These are phyloP conservation scores for Micromonas commoda DNA, from an alignment of 139 green algal genomes.

Conservation along the genomic window DNA sequence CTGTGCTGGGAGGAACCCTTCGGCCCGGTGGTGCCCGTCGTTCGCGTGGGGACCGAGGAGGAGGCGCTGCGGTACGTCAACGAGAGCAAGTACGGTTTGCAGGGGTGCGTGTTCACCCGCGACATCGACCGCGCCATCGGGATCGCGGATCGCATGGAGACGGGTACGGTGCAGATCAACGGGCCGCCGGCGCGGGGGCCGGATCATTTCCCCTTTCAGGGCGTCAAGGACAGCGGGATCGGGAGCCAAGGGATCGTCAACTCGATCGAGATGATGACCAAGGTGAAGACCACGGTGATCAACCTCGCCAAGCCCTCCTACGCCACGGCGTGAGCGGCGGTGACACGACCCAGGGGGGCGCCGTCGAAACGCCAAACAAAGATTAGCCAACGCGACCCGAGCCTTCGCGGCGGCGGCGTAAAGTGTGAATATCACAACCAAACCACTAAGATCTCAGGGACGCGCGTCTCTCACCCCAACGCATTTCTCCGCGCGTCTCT, in stretches of 20 bases:
- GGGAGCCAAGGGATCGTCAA: slow-evolving; percentile 83
- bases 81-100: slow-evolving; percentile 66
- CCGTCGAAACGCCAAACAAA: too few species aligned
- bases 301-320: slow-evolving; percentile 63
- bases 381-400: too few species aligned
- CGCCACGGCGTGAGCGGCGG: too few species aligned
- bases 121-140: slow-evolving; percentile 81
- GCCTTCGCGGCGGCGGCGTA: too few species aligned
- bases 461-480: too few species aligned
- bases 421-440: too few species aligned
- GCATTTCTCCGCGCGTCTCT: too few species aligned
- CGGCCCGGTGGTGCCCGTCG: slow-evolving; percentile 86
- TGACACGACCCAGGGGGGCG: too few species aligned
- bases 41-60: slow-evolving; percentile 66
- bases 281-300: slow-evolving; percentile 89
- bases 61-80: slow-evolving; percentile 84
- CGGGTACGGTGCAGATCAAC: slow-evolving; percentile 92
- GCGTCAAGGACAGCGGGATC: slow-evolving; percentile 55
- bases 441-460: too few species aligned
- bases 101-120: slow-evolving; percentile 89
- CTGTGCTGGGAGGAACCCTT: slow-evolving; percentile 95
- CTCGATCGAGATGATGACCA: slow-evolving; percentile 85
- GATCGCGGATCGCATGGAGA: slow-evolving; percentile 87
- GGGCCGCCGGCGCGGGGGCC: slow-evolving; percentile 70
- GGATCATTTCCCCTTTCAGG: slow-evolving; percentile 45